A percentile compares a stretch with the other conserved stretches of the same genome.
phyloP scores from a whole-genome alignment of 1,139 yeast species.

The Yamadazyma diospyri region DNA sequence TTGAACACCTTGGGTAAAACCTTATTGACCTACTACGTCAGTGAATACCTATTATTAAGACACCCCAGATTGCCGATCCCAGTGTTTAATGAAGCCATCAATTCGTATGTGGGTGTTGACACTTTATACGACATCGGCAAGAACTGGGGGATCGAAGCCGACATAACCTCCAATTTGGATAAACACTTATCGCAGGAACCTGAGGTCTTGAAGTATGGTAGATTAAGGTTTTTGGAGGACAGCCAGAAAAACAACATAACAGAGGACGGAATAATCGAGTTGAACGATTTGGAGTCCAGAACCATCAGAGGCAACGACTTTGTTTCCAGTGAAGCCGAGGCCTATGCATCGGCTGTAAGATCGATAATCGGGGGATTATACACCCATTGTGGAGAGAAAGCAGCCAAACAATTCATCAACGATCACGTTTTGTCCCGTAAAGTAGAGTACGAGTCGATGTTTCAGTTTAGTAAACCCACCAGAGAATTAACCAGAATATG shows the following conservation, averaged over 20 bases:
- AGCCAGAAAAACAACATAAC: slow-evolving; percentile 31
- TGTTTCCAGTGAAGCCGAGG: slow-evolving; percentile 33
- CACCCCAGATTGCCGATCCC: slow-evolving; percentile 89
- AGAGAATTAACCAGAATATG: slow-evolving; percentile 78
- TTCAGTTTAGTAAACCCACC: slow-evolving; percentile 81
- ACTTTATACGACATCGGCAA: slow-evolving; percentile 64
- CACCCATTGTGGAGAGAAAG: slow-evolving; percentile 60
- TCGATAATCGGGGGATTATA: slow-evolving; percentile 72
- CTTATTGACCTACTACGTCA: slow-evolving; percentile 68
- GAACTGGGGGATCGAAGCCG: slow-evolving; percentile 87
- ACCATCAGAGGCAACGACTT: slow-evolving; percentile 17
- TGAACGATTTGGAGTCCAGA: slow-evolving; percentile 30
- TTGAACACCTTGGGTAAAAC: slow-evolving; percentile 77
- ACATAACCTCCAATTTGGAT: slow-evolving; percentile 59
- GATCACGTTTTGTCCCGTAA: slow-evolving; percentile 77
- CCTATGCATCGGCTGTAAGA: slow-evolving; percentile 58
- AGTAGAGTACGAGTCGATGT: slow-evolving; percentile 66
- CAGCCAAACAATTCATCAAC: slow-evolving; percentile 61
- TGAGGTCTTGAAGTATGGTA: slow-evolving; percentile 60
- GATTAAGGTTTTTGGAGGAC: slow-evolving; percentile 50
- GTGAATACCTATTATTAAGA: slow-evolving; percentile 66
- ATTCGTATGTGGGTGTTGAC: slow-evolving; percentile 64
- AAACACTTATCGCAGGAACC: slow-evolving; percentile 70
- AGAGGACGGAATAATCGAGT: slow-evolving; percentile 51
- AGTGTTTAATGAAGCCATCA: slow-evolving; percentile 70